phyloP scores from a whole-genome alignment of 2,329 filamentous ascomycete species.

The Cadophora sp. region DNA sequence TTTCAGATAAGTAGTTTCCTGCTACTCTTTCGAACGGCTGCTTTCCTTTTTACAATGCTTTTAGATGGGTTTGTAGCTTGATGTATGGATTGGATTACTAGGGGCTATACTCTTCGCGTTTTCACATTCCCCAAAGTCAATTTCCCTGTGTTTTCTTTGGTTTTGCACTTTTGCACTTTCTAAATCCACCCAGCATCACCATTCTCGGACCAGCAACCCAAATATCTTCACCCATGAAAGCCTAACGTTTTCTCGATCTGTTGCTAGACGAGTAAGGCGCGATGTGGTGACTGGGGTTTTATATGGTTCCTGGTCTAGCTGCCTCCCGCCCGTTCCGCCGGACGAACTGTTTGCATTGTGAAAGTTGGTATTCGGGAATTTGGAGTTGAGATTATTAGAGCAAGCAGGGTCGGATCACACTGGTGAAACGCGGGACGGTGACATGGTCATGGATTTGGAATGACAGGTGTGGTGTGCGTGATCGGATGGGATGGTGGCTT shows the following conservation, averaged over 20 bases:
- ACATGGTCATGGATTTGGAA: background rate
- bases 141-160: background rate
- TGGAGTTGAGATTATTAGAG: no score
- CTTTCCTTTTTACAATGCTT: no score
- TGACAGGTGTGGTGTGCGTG: background rate
- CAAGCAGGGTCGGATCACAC: background rate
- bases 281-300: no score
- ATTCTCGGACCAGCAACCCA: no score
- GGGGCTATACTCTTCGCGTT: background rate
- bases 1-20: background rate
- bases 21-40: no score
- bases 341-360: background rate
- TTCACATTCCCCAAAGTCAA: background rate
- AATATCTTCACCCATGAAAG: no score
- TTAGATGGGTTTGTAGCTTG: no score
- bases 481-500: background rate
- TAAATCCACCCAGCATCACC: no score
- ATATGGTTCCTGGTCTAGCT: no score
- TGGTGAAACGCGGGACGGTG: constrained; percentile 4
- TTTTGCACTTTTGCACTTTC: background rate
- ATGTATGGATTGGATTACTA: no score
- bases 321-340: background rate
- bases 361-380: no score
- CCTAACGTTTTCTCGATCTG: background rate
- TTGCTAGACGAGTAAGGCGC: background rate